Conservation (phyloP, 2,329 filamentous ascomycete genomes). For the Sarocladiaceae sp. region DNA sequence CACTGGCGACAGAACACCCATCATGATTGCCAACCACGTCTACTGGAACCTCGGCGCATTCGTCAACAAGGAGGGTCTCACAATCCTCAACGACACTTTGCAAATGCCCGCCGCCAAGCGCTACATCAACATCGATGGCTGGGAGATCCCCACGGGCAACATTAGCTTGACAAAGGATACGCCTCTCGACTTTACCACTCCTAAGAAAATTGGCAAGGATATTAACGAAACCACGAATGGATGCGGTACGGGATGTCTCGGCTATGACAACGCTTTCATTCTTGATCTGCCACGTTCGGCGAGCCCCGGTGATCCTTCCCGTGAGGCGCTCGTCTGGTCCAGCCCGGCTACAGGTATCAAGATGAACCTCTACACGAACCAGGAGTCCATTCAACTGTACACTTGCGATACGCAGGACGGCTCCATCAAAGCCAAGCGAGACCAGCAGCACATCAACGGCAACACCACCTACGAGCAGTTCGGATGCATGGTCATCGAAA, state of each 20-base stretch:
- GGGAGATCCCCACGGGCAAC: constrained; percentile 7
- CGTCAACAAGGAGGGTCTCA: constrained; percentile 1
- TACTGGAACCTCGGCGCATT: constrained; percentile 9
- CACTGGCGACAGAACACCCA: constrained; percentile 5
- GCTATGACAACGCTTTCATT: constrained; percentile 9
- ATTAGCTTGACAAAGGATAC: constrained; percentile 7
- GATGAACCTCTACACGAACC: constrained; percentile 7
- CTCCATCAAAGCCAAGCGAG: constrained; percentile 8
- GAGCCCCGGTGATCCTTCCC: neutral
- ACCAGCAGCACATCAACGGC: constrained; percentile 9
- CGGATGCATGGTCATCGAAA: constrained; percentile 9
- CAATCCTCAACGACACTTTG: constrained; percentile 7
- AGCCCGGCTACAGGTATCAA: constrained; percentile 8
- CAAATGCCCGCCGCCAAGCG: constrained; percentile 6
- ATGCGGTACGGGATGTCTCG: constrained; percentile 5
- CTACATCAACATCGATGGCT: constrained; percentile 10
- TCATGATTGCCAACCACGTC: constrained; percentile 10
- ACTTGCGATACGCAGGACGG: constrained; percentile 9
- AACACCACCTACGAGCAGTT: constrained; percentile 10
- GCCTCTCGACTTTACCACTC: neutral
- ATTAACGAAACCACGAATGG: constrained; percentile 4
- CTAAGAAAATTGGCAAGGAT: constrained; percentile 8
- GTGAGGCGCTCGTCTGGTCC: constrained; percentile 7
- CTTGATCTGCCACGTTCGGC: constrained; percentile 8
- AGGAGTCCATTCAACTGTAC: constrained; percentile 6